Evolutionary conservation across 2,329 filamentous ascomycete species (phyloP).

Genomic region (Trichoderma citrinoviride): DNA sequence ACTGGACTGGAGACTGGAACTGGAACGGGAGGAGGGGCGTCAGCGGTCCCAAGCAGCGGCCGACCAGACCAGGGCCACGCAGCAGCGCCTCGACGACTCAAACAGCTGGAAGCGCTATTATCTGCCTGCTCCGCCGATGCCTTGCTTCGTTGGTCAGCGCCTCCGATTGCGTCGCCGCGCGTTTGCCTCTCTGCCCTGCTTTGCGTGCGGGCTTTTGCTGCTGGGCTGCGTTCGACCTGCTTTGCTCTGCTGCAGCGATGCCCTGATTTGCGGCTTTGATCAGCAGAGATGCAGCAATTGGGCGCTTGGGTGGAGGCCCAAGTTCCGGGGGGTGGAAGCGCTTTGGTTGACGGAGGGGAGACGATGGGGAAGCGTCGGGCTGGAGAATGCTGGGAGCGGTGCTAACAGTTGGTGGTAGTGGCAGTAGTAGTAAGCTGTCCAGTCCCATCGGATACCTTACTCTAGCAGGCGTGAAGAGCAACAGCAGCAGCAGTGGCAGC

Average conservation of each 20-base stretch:
- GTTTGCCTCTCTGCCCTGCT: too few species aligned
- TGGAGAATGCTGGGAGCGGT: background rate
- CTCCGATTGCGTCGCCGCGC: too few species aligned
- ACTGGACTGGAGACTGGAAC: too few species aligned
- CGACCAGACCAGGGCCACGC: constrained; percentile 1
- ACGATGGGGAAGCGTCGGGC: constrained; percentile 15
- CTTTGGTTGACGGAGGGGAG: constrained; percentile 1
- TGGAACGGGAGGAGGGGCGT: constrained; percentile 14
- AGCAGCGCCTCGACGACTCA: background rate
- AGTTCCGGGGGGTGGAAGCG: constrained; percentile 12
- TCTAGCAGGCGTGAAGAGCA: too few species aligned
- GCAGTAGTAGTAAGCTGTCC: too few species aligned
- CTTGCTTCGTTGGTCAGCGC: background rate
- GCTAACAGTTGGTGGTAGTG: background rate
- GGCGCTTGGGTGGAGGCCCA: constrained; percentile 16
- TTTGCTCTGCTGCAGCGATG: background rate
- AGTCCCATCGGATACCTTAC: too few species aligned
- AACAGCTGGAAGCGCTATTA: background rate
- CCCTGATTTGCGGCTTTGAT: background rate
- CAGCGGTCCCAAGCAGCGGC: constrained; percentile 18
- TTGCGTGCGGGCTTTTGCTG: background rate
- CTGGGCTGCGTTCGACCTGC: background rate
- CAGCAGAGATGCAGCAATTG: background rate
- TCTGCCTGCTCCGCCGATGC: background rate
- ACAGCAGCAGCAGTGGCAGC: background rate